Evolutionary conservation across 164 flowering plant species (phyloP), one percentile per base, ranked within the genome.

Genomic region (Piper betle): DNA sequence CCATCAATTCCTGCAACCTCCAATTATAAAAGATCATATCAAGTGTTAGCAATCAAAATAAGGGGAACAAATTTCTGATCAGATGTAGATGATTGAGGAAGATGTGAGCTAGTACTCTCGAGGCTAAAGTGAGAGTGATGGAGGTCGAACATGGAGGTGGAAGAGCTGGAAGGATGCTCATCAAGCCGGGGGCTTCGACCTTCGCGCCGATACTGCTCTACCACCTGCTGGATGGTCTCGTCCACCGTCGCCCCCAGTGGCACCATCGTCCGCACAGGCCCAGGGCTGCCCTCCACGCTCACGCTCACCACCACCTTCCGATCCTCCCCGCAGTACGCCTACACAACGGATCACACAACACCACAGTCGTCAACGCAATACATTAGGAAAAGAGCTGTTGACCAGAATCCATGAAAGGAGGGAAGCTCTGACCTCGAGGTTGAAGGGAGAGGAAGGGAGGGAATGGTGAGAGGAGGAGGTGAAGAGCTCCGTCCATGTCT

Each of bases 101-200:
- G 1, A 25, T 4, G 25, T 3, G 5, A 6, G 8, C 33, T 41
- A 81, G 70, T 75, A 87, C 97, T 65, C 72, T 88, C 73, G 58
- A 92, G 86, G 75, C 96, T 85, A 75, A 89, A 92, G 68, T 83
- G 62, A n/a, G 98, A 92, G 37, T 71, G 75, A 66, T 82, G 91
- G 74, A 92, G 61, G 54, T 89, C 81, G 55, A 79, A 81, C 50
- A 46, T 46, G 50, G 50, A 12, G 13, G 50, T 2, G 13, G 50
- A 25, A 1, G 72, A 58, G 0, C 74, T 61, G 20, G 70, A 53
- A 1, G 62, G 56, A 7, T 67, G 57, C 16, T 39, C 41, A 20
- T 74, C 76, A 33, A 89, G 79, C 25, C 62, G 76, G 5, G 96
- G 96, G 46, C 79, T 77, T 39, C 98, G 64, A 5, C 96, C 84